Evolutionary conservation across 805 yeast genomes (phyloP).

Genomic region (Myxozyma sirexii): DNA sequence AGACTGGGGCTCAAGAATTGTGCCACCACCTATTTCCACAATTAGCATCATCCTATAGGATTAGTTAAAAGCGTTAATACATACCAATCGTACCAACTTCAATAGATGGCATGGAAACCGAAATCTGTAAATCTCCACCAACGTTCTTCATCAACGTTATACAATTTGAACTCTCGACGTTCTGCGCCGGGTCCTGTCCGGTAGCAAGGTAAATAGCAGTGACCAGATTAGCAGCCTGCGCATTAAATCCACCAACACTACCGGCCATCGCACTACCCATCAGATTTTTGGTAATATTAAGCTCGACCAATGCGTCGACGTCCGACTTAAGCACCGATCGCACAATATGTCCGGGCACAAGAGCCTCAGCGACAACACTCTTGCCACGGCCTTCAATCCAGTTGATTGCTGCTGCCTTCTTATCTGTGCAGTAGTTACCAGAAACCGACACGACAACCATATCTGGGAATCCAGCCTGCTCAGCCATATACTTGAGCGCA

Average conservation of each 20-base stretch:
- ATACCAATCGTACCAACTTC: conserved; percentile 94
- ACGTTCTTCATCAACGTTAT: conserved; percentile 89
- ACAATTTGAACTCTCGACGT: conserved; percentile 96
- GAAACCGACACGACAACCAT: conserved; percentile 92
- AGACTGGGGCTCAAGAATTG: conserved; percentile 94
- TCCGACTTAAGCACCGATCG: conserved; percentile 83
- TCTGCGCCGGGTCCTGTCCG: conserved; percentile 99
- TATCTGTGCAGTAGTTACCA: conserved; percentile 97
- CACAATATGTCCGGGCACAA: conserved; percentile 81
- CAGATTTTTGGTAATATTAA: conserved; percentile 85
- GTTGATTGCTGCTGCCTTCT: conserved; percentile 96
- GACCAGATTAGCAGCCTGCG: conserved; percentile 95
- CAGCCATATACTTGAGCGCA: conserved; percentile 80
- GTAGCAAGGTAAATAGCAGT: conserved; percentile 94
- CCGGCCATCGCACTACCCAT: conserved; percentile 99
- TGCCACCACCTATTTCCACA: conserved; percentile 71
- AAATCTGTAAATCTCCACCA: conserved; percentile 77
- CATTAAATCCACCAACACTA: conserved; percentile 95
- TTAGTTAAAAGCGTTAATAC: not conserved
- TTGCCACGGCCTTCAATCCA: conserved; percentile 99
- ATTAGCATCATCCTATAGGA: not conserved
- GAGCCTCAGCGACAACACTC: conserved; percentile 94
- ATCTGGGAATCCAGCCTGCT: conserved; percentile 88
- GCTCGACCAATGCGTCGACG: conserved; percentile 87
- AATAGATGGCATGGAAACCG: conserved; percentile 99